Base-by-base conservation (phyloP, 75 land plant species). In the Pseudotsuga menziesii region DNA sequence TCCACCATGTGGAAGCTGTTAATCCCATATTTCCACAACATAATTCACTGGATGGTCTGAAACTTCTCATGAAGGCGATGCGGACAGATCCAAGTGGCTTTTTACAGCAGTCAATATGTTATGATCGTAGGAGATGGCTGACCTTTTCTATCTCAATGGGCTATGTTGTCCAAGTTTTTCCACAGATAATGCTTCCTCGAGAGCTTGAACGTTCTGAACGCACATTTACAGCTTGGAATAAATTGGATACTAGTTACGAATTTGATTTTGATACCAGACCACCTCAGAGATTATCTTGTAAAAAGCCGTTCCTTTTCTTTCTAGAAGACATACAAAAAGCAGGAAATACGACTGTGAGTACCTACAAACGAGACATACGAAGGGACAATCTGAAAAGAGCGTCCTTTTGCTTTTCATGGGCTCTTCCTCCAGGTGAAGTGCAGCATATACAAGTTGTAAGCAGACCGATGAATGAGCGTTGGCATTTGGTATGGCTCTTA, bases 131-230 rank as follows among this genome's bases (percentile, higher is more conserved):
- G 15, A 73, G 60, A 27, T 63, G 70, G 55, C 26, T 91, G 4
- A 84, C 93, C 19, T 83, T 87, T 75, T 80, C 89, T 4, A 82
- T 91, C 15, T 93, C 95, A 54, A 69, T 84, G 52, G 93, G 95
- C 41, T 92, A 91, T 82, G 91, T 88, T 25, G 89, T 88, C 25
- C 91, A 91, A 80, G 95, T 91, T 22, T 90, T 79, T 76, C 92
- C 92, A 17, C 55, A 77, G 17, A 74, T 88, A 61, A 71, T 81
- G 19, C 87, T 79, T 23, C 90, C 92, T 29, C 73, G 83, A 39
- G 90, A 87, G 16, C 59, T 90, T 67, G 90, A 88, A 29, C 80
- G 87, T 6, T 80, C 92, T 2, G 92, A 90, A 79, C 72, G 59
- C 59, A 90, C 92, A 4, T 90, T 75, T 39, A 72, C 67, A 27